Evolutionary conservation across 768 basidiomycete species (phyloP).

Genomic region (Mycena metata): DNA sequence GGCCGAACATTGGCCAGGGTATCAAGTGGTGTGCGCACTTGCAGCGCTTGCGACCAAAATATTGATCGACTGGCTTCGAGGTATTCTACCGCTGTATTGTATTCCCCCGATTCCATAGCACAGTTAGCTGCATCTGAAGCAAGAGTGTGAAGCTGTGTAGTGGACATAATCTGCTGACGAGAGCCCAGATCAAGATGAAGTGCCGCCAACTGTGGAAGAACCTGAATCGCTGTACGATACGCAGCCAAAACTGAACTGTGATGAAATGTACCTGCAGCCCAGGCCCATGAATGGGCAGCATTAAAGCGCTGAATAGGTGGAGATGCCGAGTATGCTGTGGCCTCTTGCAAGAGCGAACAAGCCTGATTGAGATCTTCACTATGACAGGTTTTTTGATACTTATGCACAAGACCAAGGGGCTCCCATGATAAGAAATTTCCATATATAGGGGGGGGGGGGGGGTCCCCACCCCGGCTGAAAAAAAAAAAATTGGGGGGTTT

Average conservation of each 20-base stretch:
- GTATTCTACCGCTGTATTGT: constrained; percentile 12
- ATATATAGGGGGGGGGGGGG: too few species aligned
- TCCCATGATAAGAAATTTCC: too few species aligned
- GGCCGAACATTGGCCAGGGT: constrained; percentile 1
- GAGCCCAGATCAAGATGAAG: background rate
- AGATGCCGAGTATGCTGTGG: background rate
- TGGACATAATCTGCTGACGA: constrained; percentile 3
- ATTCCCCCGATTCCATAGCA: background rate
- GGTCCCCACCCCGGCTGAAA: too few species aligned
- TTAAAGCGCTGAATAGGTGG: background rate
- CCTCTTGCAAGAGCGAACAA: background rate
- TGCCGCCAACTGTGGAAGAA: constrained; percentile 3
- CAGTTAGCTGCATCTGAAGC: constrained; percentile 10
- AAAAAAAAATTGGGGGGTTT: too few species aligned
- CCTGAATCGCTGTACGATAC: background rate
- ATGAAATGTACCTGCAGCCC: background rate
- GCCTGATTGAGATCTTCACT: background rate
- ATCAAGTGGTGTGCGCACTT: constrained; percentile 18
- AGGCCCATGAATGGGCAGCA: background rate
- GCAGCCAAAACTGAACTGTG: constrained; percentile 1
- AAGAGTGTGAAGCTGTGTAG: background rate
- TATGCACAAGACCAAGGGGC: too few species aligned
- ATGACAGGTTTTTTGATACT: background rate
- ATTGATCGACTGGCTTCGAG: constrained; percentile 10
- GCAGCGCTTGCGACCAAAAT: constrained; percentile 25